phyloP scores from a whole-genome alignment of 1,284 basidiomycete genomes.

The Ganoderma meredithae region DNA sequence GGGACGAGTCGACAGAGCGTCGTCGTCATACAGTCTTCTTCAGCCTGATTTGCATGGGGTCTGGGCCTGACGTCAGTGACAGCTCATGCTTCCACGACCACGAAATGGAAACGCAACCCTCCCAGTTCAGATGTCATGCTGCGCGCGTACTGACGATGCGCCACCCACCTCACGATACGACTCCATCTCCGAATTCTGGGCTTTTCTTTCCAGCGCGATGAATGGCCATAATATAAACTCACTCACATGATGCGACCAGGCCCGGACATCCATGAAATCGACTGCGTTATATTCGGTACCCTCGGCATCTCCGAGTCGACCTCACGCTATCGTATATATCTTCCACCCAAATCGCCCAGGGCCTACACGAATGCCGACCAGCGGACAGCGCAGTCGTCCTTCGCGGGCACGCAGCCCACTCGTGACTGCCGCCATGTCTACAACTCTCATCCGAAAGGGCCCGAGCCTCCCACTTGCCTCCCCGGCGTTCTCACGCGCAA shows the following conservation, averaged over 20 bases:
- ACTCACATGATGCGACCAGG: background rate
- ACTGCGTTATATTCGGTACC: background rate
- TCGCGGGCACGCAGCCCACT: background rate
- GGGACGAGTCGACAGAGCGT: no score
- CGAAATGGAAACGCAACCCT: background rate
- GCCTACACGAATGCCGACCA: background rate
- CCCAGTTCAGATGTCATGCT: background rate
- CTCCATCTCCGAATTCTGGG: background rate
- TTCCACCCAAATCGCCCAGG: background rate
- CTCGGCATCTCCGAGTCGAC: background rate
- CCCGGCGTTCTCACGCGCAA: background rate
- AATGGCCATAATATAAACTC: background rate
- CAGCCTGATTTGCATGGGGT: background rate
- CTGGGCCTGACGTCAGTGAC: background rate
- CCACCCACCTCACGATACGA: background rate
- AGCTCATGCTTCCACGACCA: background rate
- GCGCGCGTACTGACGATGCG: background rate
- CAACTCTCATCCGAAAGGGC: slow-evolving; percentile 1
- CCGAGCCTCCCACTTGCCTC: slow-evolving; percentile 4
- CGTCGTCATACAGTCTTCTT: background rate
- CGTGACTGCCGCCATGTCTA: background rate
- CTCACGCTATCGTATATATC: background rate
- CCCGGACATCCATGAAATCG: background rate
- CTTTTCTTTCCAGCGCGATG: background rate
- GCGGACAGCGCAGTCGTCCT: background rate